Percentiles rank a stretch among this genome's conserved stretches.
Evolutionary conservation across 2,329 filamentous ascomycete species (phyloP).

Genomic region (Calcarisporium arbuscula): DNA sequence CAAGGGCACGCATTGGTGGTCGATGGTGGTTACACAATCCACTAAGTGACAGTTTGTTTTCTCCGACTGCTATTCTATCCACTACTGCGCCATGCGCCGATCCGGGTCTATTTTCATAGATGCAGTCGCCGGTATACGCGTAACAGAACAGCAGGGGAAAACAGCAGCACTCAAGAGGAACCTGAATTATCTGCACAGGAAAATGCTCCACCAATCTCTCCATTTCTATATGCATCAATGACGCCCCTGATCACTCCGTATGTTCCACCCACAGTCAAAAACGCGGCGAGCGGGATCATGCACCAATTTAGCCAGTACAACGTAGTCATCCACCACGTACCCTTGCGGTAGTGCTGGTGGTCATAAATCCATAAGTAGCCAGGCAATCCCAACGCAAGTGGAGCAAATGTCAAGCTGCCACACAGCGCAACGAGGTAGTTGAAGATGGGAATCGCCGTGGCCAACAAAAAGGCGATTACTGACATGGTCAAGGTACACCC

Average conservation of each 20-base stretch:
- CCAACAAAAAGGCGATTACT: constrained; percentile 23
- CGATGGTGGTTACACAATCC: no score
- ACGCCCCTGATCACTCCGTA: constrained; percentile 44
- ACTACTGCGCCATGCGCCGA: no score
- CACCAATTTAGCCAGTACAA: constrained; percentile 27
- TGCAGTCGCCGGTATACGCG: no score
- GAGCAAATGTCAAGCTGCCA: constrained; percentile 28
- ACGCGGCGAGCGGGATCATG: constrained; percentile 28
- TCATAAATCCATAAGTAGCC: constrained; percentile 31
- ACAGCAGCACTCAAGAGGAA: no score
- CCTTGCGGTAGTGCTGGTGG: constrained; percentile 23
- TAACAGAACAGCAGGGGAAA: no score
- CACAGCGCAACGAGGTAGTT: constrained; percentile 19
- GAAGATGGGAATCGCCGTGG: constrained; percentile 27
- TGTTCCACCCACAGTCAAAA: constrained; percentile 33
- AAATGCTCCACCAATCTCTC: constrained; percentile 38
- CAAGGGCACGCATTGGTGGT: no score
- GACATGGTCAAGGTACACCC: constrained; percentile 22
- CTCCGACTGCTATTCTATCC: no score
- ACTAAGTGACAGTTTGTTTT: no score
- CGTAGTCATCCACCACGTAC: constrained; percentile 16
- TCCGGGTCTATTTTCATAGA: no score
- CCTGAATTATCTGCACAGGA: constrained; percentile 45
- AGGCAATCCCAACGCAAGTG: constrained; percentile 26
- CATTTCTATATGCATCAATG: constrained; percentile 42